Percentiles rank a stretch among this genome's conserved stretches.
Conservation (phyloP, 1,139 yeast species). For the Blastobotrys elegans region DNA sequence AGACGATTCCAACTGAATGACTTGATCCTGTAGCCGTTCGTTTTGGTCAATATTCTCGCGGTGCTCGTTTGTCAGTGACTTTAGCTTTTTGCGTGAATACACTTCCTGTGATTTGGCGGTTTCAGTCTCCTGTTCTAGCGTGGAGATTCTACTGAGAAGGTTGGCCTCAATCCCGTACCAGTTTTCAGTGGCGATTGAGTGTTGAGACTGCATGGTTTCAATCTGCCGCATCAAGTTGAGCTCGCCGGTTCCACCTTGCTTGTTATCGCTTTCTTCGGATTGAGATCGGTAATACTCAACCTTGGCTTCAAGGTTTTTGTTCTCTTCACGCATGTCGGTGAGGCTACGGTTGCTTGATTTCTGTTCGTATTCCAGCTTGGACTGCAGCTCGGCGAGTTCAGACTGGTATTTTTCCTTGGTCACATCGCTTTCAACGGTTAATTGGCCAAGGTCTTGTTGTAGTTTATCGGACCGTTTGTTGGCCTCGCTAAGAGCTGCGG, state of each 20-base stretch:
- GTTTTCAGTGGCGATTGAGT: constrained; percentile 58
- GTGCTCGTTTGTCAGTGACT: constrained; percentile 21
- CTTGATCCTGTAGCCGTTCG: constrained; percentile 27
- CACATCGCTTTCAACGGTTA: constrained; percentile 17
- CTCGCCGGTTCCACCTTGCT: constrained; percentile 22
- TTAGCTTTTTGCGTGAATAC: constrained; percentile 24
- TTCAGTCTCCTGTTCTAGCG: constrained; percentile 41
- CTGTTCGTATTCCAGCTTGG: constrained; percentile 21
- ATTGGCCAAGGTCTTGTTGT: constrained; percentile 19
- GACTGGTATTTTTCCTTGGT: constrained; percentile 17
- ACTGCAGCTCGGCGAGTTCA: constrained; percentile 24
- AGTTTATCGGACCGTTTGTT: constrained; percentile 19
- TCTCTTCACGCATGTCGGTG: constrained; percentile 29
- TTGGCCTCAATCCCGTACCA: constrained; percentile 61
- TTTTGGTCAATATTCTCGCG: constrained; percentile 22
- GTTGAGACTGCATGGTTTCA: constrained; percentile 60
- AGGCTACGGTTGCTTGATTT: constrained; percentile 15
- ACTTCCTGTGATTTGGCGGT: constrained; percentile 24
- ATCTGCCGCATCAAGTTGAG: constrained; percentile 41
- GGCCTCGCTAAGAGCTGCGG: constrained; percentile 24
- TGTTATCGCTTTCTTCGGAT: constrained; percentile 35
- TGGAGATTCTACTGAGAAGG: constrained; percentile 44
- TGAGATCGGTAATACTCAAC: constrained; percentile 42
- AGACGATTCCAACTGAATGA: constrained; percentile 30
- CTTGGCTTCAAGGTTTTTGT: constrained; percentile 37